These are phyloP conservation scores for Skeletonema potamos DNA, from an alignment of 108 stramenopile genomes.

Conservation along the genomic window DNA sequence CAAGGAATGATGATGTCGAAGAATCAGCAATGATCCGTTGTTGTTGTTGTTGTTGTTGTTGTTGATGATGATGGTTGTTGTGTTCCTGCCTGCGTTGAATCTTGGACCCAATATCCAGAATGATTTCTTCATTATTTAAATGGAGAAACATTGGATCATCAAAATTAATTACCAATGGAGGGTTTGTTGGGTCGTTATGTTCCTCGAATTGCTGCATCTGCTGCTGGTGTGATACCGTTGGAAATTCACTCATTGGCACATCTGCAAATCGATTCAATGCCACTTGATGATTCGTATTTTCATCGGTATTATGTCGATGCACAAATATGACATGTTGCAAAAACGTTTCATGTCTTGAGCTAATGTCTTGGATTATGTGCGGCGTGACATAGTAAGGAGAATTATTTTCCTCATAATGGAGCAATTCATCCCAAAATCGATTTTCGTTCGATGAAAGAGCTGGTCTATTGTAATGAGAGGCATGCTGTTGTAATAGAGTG, in stretches of 20 bases:
- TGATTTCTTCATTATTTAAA: constrained; percentile 12
- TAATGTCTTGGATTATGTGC: not conserved
- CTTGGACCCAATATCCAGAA: constrained; percentile 13
- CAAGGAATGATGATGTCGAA: not conserved
- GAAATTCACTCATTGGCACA: constrained; percentile 19
- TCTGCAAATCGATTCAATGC: constrained; percentile 47
- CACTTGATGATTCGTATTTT: constrained; percentile 9
- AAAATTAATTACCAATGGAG: not conserved
- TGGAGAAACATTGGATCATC: constrained; percentile 8
- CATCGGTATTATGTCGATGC: constrained; percentile 29
- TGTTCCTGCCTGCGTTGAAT: not conserved
- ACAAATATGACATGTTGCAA: constrained; percentile 23
- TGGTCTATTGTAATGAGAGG: not conserved
- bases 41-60: not conserved
- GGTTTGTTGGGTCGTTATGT: not conserved
- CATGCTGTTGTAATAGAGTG: not conserved
- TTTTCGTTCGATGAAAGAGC: not conserved
- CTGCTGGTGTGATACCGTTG: constrained; percentile 1
- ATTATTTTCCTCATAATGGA: no score
- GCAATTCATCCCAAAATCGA: not conserved
- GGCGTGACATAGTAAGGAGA: no score
- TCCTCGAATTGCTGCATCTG: not conserved
- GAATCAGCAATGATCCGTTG: not conserved
- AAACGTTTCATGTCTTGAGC: constrained; percentile 25
- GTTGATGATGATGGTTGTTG: constrained; percentile 4